Base-by-base conservation (phyloP, 2,329 filamentous ascomycete genomes). In the Fusarium sp. region DNA sequence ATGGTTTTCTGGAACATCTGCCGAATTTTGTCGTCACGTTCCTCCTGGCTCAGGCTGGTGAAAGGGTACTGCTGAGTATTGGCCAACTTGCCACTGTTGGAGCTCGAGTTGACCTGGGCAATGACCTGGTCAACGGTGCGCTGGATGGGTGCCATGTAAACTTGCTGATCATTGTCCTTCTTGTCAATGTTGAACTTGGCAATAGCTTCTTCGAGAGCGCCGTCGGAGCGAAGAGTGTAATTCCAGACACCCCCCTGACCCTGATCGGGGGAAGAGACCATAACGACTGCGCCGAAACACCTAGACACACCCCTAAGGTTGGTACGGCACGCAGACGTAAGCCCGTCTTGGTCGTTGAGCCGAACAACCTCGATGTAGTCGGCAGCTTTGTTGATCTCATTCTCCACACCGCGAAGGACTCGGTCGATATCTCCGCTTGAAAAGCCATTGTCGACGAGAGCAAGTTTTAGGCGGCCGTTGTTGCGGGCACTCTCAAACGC, bases 141-240 rank as follows among this genome's bases (percentile, higher is more conserved):
- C 81, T 97, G 95, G 25, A 98, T 85, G 1, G 95, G 95, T 20
- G 97, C 84, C 42, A 93, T 83, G 77, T 95, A 97, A 22, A 96
- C 86, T 81, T 98, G 88, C 57, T 90, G 90, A 80, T 94, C 93
- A 79, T 97, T 97, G 74, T 88, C 87, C 52, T 87, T 82, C n/a
- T 86, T 85, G 36, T 91, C 86, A 33, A 93, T 89, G 73, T 92
- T 87, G 70, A 97, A 91, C 64, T 88, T 89, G 9, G 83, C 81
- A 9, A 90, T 89, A 22, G 92, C 91, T 16, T 36, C 18, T 31
- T 71, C 68, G 66, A 97, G 86, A 1, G 90, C 87, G 38, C 92
- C 92, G 80, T 98, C 95, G 4, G 91, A 91, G 66, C 94, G 88
- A 29, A 98, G 86, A 0, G 94, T 95, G 80, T 98, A 98, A 82